Evolutionary conservation across 768 basidiomycete genomes (phyloP).

Genomic region (Tulasnella sp.): DNA sequence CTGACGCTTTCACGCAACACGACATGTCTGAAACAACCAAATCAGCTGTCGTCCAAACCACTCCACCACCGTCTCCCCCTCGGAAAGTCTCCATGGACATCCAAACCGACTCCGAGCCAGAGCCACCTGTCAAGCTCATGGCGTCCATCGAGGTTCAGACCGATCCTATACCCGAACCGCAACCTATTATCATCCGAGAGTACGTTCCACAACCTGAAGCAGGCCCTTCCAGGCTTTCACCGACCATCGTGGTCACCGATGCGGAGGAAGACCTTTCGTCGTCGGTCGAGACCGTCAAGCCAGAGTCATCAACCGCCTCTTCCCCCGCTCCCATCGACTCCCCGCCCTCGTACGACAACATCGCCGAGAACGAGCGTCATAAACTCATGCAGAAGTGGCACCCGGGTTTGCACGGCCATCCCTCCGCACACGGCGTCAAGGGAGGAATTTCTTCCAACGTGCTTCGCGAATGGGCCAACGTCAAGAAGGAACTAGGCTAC

Average conservation of each 20-base stretch:
- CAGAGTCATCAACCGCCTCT: conserved; percentile 47
- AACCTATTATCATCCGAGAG: conserved; percentile 43
- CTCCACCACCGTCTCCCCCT: conserved; percentile 55
- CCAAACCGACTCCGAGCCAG: conserved; percentile 55
- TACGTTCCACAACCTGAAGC: conserved; percentile 45
- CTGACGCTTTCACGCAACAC: conserved; percentile 73
- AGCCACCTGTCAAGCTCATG: conserved; percentile 36
- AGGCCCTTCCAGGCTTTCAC: conserved; percentile 47
- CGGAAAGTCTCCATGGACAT: conserved; percentile 53
- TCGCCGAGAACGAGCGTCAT: conserved; percentile 48
- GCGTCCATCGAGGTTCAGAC: conserved; percentile 44
- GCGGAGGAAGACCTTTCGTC: conserved; percentile 65
- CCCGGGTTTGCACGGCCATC: conserved; percentile 48
- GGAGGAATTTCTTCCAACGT: conserved; percentile 66
- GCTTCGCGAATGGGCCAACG: conserved; percentile 73
- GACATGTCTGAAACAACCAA: conserved; percentile 58
- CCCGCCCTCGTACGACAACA: conserved; percentile 73
- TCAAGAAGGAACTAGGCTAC: conserved; percentile 79
- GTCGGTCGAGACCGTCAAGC: conserved; percentile 47
- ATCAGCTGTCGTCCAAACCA: conserved; percentile 61
- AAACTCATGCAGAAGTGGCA: conserved; percentile 70
- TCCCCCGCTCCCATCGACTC: conserved; percentile 37
- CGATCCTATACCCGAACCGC: conserved; percentile 51
- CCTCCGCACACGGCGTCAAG: neutral
- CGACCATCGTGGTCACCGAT: conserved; percentile 47